phyloP scores from a whole-genome alignment of 495 filamentous ascomycete genomes.

The Penicillium daleae region DNA sequence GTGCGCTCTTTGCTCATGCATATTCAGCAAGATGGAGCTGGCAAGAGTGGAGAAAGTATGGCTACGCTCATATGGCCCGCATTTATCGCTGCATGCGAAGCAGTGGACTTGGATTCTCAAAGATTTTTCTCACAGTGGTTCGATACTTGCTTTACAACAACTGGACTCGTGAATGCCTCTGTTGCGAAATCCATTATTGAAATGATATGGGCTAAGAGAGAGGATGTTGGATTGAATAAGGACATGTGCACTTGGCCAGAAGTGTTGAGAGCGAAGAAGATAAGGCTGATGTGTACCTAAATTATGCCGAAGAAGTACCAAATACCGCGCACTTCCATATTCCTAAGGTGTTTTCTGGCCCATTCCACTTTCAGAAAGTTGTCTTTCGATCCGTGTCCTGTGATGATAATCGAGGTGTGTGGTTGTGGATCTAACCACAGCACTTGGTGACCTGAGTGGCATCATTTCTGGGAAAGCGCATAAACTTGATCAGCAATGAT shows the following conservation, averaged over 20 bases:
- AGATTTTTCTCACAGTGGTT: constrained; percentile 24
- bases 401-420: background rate
- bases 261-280: constrained; percentile 21
- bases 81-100: constrained; percentile 32
- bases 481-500: background rate
- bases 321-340: background rate
- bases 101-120: constrained; percentile 16
- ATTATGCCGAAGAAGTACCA: background rate
- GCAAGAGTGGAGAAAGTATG: constrained; percentile 7
- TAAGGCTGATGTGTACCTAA: constrained; percentile 26
- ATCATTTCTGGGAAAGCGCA: constrained; percentile 34
- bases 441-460: constrained; percentile 40
- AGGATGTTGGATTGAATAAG: constrained; percentile 1
- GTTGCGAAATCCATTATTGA: constrained; percentile 19
- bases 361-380: background rate
- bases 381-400: background rate
- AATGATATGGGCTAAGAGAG: constrained; percentile 23
- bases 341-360: too few species aligned
- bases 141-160: constrained; percentile 19
- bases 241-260: constrained; percentile 22
- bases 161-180: constrained; percentile 20
- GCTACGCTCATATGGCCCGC: constrained; percentile 29
- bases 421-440: constrained; percentile 27
- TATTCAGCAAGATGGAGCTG: constrained; percentile 13
- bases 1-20: constrained; percentile 12